These are phyloP conservation scores for Aspergillus ustus DNA, from an alignment of 2,329 filamentous ascomycete genomes.

Conservation along the genomic window DNA sequence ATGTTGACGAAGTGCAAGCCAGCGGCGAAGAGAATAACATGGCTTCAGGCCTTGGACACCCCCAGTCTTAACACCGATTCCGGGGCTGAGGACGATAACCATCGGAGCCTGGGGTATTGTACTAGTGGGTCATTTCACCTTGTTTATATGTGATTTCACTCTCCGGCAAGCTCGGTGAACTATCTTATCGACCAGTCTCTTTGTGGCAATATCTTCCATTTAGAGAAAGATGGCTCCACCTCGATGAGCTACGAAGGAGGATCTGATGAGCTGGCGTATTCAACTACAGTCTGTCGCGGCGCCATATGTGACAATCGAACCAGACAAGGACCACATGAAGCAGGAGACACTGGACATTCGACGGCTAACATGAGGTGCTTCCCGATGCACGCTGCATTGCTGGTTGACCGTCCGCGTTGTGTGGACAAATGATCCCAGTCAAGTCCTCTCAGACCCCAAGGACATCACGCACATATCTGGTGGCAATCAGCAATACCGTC, in stretches of 20 bases:
- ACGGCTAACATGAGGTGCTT: constrained; percentile 16
- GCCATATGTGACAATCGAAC: constrained; percentile 18
- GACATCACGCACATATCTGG: constrained; percentile 29
- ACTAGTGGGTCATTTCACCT: neutral
- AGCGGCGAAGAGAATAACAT: neutral
- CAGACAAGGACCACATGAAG: constrained; percentile 19
- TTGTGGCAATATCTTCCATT: constrained; percentile 28
- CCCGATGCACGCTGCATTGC: constrained; percentile 28
- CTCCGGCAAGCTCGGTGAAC: constrained; percentile 21
- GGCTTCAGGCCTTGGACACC: too few relatives aligned
- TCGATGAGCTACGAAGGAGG: constrained; percentile 27
- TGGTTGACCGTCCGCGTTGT: constrained; percentile 31
- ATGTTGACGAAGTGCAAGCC: neutral
- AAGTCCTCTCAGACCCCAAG: constrained; percentile 24
- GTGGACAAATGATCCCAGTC: constrained; percentile 27
- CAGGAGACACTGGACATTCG: constrained; percentile 15
- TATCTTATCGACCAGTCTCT: constrained; percentile 28
- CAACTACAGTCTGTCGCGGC: constrained; percentile 2
- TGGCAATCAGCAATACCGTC: constrained; percentile 31
- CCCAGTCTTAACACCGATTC: neutral
- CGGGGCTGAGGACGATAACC: neutral
- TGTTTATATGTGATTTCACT: neutral
- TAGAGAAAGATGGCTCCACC: constrained; percentile 27
- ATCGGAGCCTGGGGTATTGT: neutral
- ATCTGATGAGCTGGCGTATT: constrained; percentile 18